Base-by-base conservation (phyloP, 148 eudicot species). In the Bassia scoparia region DNA sequence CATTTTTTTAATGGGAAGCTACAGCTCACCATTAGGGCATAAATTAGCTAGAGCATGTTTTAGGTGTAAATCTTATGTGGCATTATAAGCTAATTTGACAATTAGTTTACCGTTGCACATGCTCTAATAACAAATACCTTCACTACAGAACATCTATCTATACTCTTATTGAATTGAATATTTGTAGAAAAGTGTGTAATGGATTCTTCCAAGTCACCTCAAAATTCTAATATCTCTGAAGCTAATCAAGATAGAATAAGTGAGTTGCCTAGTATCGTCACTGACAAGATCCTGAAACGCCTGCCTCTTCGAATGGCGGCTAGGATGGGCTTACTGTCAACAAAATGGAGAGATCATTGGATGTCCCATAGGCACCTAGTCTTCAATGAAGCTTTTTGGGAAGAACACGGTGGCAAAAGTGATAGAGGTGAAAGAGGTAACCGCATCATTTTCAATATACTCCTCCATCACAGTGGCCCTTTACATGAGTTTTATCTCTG, bases 271-370 rank as follows among this genome's bases (percentile, higher is more conserved):
- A 53, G 17, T 13, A 46, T 9, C 30, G 35, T n/a, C 26, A 41
- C 53, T 26, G 35, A 71, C 26, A 56, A 56, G 20, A 71, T 71
- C 18, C 53, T 71, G 3, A 48, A 38, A 58, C 50, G 4, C 49
- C 21, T 58, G 35, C 74, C 74, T 14, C 41, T 71, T 5, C 17
- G 2, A 1, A 63, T 50, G 69, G 76, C 48, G 24, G 76, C 76
- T 14, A 23, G 6, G 38, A 50, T 44, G 20, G 53, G 77, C 29
- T 31, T 65, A 21, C 23, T 74, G n/a, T 74, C 71, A 2, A 74
- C 14, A 53, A 43, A 27, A 18, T 65, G 70, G 75, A 61, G 67
- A 26, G 3, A 35, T 30, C 44, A 44, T 26, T 72, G 68, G 75
- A 5, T 61, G 35, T 72, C 75, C 2, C 59, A 34, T 1, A 30